Percentiles rank a stretch among this genome's conserved stretches.
Conservation (phyloP, 1,284 basidiomycete species). For the Ustilago lituana region DNA sequence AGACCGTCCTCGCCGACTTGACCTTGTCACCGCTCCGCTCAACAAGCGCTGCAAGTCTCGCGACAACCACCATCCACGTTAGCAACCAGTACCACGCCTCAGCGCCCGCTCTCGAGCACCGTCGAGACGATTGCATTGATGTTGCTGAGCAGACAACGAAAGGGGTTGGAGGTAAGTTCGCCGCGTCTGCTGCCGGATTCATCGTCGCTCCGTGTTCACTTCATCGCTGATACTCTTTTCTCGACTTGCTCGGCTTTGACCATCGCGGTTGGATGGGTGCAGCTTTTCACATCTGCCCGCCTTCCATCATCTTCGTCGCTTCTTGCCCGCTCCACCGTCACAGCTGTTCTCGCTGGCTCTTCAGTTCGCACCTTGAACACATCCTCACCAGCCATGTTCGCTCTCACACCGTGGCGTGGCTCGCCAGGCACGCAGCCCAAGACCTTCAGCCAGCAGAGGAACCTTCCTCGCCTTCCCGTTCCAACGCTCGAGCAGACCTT, state of each 20-base stretch:
- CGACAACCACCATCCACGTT: slow-evolving; percentile 7
- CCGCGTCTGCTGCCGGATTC: background rate
- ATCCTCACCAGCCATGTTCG: slow-evolving; percentile 64
- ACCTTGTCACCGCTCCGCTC: slow-evolving; percentile 4
- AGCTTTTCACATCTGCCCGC: slow-evolving; percentile 39
- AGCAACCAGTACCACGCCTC: slow-evolving; percentile 3
- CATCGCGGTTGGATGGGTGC: background rate
- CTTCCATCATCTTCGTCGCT: slow-evolving; percentile 14
- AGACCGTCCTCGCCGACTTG: background rate
- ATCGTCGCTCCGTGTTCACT: too few relatives aligned
- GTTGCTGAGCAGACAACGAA: slow-evolving; percentile 45
- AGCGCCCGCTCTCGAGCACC: slow-evolving; percentile 22
- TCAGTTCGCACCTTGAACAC: slow-evolving; percentile 29
- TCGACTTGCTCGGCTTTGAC: background rate
- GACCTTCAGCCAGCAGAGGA: slow-evolving; percentile 68
- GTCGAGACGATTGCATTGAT: slow-evolving; percentile 38
- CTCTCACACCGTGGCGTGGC: slow-evolving; percentile 64
- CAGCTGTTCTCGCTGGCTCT: slow-evolving; percentile 7
- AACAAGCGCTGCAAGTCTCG: slow-evolving; percentile 1
- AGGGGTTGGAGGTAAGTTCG: slow-evolving; percentile 38
- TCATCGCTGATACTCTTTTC: slow-evolving; percentile 1
- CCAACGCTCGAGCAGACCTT: slow-evolving; percentile 82
- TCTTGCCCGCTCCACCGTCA: slow-evolving; percentile 11
- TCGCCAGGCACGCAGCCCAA: slow-evolving; percentile 61
- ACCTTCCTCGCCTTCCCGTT: slow-evolving; percentile 80